phyloP scores from a whole-genome alignment of 2,329 filamentous ascomycete genomes.

The Colletotrichum gloeosporioides region DNA sequence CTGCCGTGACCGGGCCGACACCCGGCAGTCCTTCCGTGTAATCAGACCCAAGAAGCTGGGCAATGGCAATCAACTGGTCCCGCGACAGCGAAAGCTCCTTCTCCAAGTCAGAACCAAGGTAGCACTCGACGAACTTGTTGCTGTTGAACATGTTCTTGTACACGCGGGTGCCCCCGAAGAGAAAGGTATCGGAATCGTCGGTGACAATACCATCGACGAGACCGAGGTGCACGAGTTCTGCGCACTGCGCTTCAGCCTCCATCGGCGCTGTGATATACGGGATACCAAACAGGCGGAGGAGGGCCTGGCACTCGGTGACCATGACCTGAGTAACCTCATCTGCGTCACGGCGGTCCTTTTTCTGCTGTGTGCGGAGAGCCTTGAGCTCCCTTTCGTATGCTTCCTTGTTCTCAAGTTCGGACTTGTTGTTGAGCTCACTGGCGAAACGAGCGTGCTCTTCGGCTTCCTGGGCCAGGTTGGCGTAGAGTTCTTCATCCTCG shows the following conservation, averaged over 20 bases:
- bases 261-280: constrained; percentile 98
- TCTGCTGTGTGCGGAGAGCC: constrained; percentile 89
- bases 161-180: constrained; percentile 93
- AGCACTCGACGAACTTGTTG: constrained; percentile 98
- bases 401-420: constrained; percentile 70
- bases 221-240: constrained; percentile 83
- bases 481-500: constrained; percentile 89
- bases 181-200: constrained; percentile 94
- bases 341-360: constrained; percentile 92
- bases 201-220: constrained; percentile 98
- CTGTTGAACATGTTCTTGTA: constrained; percentile 99
- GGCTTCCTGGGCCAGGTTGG: constrained; percentile 85
- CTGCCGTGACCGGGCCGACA: constrained; percentile 90
- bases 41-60: constrained; percentile 90
- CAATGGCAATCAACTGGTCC: constrained; percentile 86
- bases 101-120: constrained; percentile 82
- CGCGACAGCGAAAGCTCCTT: constrained; percentile 87
- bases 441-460: constrained; percentile 95
- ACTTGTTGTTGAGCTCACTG: constrained; percentile 81
- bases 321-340: constrained; percentile 97
- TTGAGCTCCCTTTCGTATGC: constrained; percentile 90
- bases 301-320: constrained; percentile 92
- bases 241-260: constrained; percentile 98
- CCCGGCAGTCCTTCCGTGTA: constrained; percentile 93
- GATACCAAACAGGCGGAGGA: constrained; percentile 88